phyloP scores from a whole-genome alignment of 306 rosid genomes.

The Vigna reflexopilosa region DNA sequence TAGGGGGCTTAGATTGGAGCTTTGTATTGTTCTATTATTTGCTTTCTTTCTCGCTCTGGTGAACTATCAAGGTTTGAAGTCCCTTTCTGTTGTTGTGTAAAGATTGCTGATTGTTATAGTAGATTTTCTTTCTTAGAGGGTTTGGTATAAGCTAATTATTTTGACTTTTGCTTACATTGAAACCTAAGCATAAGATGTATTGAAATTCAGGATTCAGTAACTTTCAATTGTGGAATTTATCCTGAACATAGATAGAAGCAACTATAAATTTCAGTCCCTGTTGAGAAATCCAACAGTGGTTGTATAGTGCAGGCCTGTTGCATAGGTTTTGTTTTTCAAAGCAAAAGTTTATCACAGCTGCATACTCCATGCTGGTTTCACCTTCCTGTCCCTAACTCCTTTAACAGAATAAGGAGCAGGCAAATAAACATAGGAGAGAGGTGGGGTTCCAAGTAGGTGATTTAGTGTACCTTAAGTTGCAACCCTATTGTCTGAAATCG shows the following conservation, averaged over 20 bases:
- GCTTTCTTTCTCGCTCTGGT: not conserved
- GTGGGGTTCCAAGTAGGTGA: too few species aligned
- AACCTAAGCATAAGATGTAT: not conserved
- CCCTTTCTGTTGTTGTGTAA: not conserved
- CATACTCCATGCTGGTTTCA: too few species aligned
- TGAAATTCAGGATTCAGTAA: not conserved
- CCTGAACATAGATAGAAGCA: not conserved
- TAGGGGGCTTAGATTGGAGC: slow-evolving; percentile 60
- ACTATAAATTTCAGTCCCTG: not conserved
- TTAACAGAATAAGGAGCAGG: too few species aligned
- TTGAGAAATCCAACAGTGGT: too few species aligned
- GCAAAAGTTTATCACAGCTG: too few species aligned
- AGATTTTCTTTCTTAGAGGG: slow-evolving; percentile 6
- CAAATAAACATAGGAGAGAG: too few species aligned
- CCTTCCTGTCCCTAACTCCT: too few species aligned
- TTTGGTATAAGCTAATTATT: not conserved
- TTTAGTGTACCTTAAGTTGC: too few species aligned
- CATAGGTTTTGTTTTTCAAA: too few species aligned
- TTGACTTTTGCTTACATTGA: slow-evolving; percentile 4
- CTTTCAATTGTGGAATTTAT: slow-evolving; percentile 1
- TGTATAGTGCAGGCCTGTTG: too few species aligned
- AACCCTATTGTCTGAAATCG: too few species aligned
- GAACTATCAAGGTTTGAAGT: slow-evolving; percentile 11
- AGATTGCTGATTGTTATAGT: not conserved
- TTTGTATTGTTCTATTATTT: slow-evolving; percentile 49